Conservation (phyloP, 257 asterid species). For the Cruciata laevipes region DNA sequence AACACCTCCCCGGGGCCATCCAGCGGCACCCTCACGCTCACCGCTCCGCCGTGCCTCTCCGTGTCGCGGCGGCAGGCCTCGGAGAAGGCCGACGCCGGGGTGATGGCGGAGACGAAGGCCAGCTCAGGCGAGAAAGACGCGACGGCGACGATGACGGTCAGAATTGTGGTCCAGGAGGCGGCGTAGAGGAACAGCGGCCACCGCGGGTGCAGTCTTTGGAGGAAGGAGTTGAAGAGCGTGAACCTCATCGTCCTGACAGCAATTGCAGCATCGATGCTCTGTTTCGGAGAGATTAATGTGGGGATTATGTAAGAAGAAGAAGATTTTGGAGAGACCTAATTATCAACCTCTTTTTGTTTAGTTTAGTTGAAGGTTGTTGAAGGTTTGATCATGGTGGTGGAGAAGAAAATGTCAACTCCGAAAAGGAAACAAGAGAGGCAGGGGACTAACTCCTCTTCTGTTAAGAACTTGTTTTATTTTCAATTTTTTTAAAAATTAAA, state of each 20-base stretch:
- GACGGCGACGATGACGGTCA: constrained; percentile 55
- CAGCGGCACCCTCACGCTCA: constrained; percentile 50
- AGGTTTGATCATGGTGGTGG: not conserved
- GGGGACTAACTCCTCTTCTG: constrained; percentile 1
- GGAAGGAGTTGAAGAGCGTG: constrained; percentile 32
- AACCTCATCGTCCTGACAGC: constrained; percentile 27
- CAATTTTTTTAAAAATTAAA: not conserved
- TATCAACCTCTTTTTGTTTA: constrained; percentile 6
- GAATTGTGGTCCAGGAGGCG: constrained; percentile 63
- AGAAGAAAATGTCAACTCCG: not conserved
- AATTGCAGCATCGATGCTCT: no score
- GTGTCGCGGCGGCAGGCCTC: constrained; percentile 32
- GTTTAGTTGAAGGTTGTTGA: not conserved
- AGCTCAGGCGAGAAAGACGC: constrained; percentile 78
- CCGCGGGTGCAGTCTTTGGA: constrained; percentile 32
- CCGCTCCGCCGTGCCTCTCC: not conserved
- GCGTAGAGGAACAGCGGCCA: constrained; percentile 57
- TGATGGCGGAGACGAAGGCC: constrained; percentile 67
- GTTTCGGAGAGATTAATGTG: not conserved
- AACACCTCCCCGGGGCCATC: constrained; percentile 58
- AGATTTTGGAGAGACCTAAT: constrained; percentile 7
- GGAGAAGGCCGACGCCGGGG: constrained; percentile 41
- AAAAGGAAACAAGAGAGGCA: not conserved
- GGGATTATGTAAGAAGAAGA: not conserved
- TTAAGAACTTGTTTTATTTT: not conserved